Base-by-base conservation (phyloP, 495 filamentous ascomycete genomes). In the Lasiosphaeria miniovina region DNA sequence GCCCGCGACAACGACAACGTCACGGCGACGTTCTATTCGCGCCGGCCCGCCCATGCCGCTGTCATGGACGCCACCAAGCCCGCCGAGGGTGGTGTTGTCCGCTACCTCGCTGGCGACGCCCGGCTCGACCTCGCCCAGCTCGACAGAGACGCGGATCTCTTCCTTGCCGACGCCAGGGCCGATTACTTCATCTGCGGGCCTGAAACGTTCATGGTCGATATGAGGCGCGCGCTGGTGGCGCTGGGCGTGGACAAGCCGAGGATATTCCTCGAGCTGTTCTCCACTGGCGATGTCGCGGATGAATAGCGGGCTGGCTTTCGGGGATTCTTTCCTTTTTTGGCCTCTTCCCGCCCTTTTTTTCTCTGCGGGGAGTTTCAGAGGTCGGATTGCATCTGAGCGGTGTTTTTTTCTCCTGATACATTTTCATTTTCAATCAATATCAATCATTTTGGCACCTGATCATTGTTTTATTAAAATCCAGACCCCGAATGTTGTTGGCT, bases 111-210 rank as follows among this genome's bases (percentile, higher is more conserved):
- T 67, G 67, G 64, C 52, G 72, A 69, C n/a, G 79, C 81, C 6
- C 73, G 82, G 4, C 68, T 88, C 41, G 77, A 84, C 54, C 65
- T 88, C 14, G 63, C 61, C 48, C 77, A 78, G 69, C 59, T 88
- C 35, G 77, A 84, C 62, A 36, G 58, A 4, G 70, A 80, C 41
- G 76, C 81, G 34, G 75, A 82, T 49, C 68, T 90, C 54, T 84
- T 78, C 61, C 66, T 87, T 4, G 73, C 73, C 32, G 68, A 86
- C 62, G 33, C 67, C 3, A 64, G 62, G 49, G 75, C 88, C 0
- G 76, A 84, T 66, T 91, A 90, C 62, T 90, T 81, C 63, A 68
- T 90, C 46, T 91, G 88, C 57, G 89, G 88, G 1, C 88, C 88
- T 0, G 77, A 76, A 43, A 54, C 61, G 6, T 91, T 90, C 75